phyloP scores from a whole-genome alignment of 495 filamentous ascomycete species.

The Tirmania nivea region DNA sequence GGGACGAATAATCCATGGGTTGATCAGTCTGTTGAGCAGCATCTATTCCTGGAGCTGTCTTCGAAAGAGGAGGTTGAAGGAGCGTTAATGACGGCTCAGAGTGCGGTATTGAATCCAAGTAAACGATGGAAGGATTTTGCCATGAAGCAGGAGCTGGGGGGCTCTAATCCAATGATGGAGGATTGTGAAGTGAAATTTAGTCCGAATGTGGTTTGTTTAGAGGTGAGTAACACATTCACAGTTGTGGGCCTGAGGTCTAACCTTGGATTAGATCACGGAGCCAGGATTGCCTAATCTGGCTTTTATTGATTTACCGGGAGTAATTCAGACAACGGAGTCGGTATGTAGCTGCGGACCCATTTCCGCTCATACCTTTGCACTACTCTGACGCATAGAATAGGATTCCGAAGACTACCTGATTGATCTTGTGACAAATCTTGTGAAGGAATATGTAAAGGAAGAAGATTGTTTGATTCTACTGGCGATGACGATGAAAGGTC shows the following conservation, averaged over 20 bases:
- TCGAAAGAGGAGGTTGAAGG: constrained; percentile 15
- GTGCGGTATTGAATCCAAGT: constrained; percentile 16
- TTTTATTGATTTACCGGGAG: constrained; percentile 20
- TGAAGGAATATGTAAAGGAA: constrained; percentile 16
- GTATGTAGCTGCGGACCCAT: constrained; percentile 3
- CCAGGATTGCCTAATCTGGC: constrained; percentile 21
- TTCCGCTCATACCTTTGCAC: background rate
- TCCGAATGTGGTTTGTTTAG: constrained; percentile 21
- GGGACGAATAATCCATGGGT: constrained; percentile 11
- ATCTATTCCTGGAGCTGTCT: constrained; percentile 10
- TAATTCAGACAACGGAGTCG: constrained; percentile 20
- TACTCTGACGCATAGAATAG: constrained; percentile 1
- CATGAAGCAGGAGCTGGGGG: background rate
- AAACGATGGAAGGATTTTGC: constrained; percentile 11
- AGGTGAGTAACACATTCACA: constrained; percentile 5
- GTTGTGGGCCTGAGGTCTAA: background rate
- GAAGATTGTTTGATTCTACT: constrained; percentile 19
- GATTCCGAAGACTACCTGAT: constrained; percentile 19
- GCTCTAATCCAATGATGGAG: constrained; percentile 3
- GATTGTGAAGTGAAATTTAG: constrained; percentile 21
- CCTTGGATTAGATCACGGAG: constrained; percentile 13
- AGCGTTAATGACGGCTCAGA: constrained; percentile 15
- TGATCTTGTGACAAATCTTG: constrained; percentile 12
- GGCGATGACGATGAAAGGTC: constrained; percentile 20
- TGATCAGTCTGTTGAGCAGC: constrained; percentile 16